phyloP scores from a whole-genome alignment of 768 basidiomycete species.

The Trametes punicea region DNA sequence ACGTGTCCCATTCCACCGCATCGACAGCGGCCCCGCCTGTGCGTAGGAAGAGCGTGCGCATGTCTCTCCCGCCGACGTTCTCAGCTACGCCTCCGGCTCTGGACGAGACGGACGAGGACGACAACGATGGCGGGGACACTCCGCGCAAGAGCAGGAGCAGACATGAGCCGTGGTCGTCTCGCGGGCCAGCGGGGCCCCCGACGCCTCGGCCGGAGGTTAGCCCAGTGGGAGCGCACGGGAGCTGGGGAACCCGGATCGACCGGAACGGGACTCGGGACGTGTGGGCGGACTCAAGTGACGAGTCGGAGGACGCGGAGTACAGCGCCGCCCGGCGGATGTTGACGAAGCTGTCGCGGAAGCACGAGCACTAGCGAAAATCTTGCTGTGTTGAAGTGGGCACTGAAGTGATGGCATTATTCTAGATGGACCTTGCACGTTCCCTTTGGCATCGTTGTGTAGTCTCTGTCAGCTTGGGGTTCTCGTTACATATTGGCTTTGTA shows the following conservation, averaged over 20 bases:
- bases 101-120: slow-evolving; percentile 43
- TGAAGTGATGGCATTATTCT: no score
- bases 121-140: slow-evolving; percentile 24
- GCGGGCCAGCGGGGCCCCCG: slow-evolving; percentile 3
- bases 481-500: not conserved
- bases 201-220: slow-evolving; percentile 17
- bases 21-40: slow-evolving; percentile 27
- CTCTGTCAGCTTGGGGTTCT: not conserved
- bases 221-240: no score
- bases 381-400: no score
- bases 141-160: not conserved
- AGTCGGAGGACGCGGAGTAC: slow-evolving; percentile 65
- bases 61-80: slow-evolving; percentile 75
- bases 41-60: slow-evolving; percentile 69
- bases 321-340: slow-evolving; percentile 52
- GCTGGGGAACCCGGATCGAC: slow-evolving; percentile 22
- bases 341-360: slow-evolving; percentile 39
- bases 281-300: slow-evolving; percentile 73
- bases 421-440: not conserved
- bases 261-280: slow-evolving; percentile 34
- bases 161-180: slow-evolving; percentile 25
- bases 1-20: slow-evolving; percentile 28
- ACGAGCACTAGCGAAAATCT: not conserved
- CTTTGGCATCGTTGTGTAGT: not conserved
- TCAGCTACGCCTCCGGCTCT: slow-evolving; percentile 66